Evolutionary conservation across 352 stramenopile species (phyloP), one percentile per base, ranked within the genome.

Genomic region (Globisporangium recalcitrans): DNA sequence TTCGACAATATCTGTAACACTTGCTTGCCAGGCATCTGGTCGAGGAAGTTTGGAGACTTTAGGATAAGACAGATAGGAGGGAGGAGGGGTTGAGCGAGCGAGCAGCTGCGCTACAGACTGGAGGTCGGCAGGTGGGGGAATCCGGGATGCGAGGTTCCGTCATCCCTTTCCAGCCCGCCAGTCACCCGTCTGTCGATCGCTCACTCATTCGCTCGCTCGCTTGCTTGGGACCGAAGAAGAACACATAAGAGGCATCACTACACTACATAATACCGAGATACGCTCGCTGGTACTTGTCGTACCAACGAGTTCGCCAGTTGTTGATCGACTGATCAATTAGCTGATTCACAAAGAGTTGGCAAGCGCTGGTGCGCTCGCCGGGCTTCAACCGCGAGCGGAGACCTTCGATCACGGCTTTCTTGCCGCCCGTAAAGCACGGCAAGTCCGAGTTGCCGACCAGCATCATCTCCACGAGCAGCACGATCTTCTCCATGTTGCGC

Each of bases 401-500:
- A 13, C 85, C 83, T 31, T 95, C 85, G 11, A 95, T 83, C 36
- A 92, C 83, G 1, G 72, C 75, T 57, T 71, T 74, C 63, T 91
- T 87, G 10, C 85, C 86, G 8, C 97, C 97, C 32, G 80, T 78
- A 63, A 95, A 95, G 63, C 86, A 95, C 36, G 84, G 84, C 68
- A 95, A 64, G 58, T 91, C 83, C 14, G 74, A 66, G 36, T 98
- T 98, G 2, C 83, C 78, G 8, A 92, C 79, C 29, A 96, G 88
- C 68, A 98, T 95, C 92, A 99, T 98, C 79, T 99, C 95, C 13
- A 98, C 89, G 14, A 98, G 74, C 31, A 98, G 68, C 65, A 97
- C 96, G 44, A 99, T 96, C 73, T 98, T 88, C 65, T 98, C 90
- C 68, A 96, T 97, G 64, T 98, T 89, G 51, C 89, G 89, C 60